Percentiles rank a stretch among this genome's conserved stretches.
phyloP scores from a whole-genome alignment of 2,329 filamentous ascomycete species.

The Ceratocystis papillata region DNA sequence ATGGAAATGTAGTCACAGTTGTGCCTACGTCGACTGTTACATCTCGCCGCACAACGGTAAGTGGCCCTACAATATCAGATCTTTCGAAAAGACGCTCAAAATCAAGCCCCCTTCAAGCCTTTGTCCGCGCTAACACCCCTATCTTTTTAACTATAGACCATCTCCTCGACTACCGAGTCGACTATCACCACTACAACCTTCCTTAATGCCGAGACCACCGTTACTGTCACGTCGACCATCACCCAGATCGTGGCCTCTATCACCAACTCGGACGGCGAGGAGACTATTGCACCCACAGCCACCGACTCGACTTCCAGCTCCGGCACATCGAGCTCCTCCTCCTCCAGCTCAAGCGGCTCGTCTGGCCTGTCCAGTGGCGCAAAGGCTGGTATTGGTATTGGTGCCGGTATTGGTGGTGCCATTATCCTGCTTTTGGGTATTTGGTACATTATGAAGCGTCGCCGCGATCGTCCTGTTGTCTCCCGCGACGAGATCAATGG shows the following conservation, averaged over 20 bases:
- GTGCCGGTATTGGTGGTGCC: conserved; percentile 33
- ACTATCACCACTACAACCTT: conserved; percentile 25
- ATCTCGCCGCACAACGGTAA: conserved; percentile 20
- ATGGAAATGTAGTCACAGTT: conserved; percentile 28
- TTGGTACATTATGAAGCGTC: conserved; percentile 26
- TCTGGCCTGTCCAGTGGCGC: conserved; percentile 35
- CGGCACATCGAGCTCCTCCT: conserved; percentile 27
- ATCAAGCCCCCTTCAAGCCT: neutral
- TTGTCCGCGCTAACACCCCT: neutral
- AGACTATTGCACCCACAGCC: conserved; percentile 32
- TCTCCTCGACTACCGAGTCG: conserved; percentile 28
- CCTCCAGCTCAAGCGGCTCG: conserved; percentile 21
- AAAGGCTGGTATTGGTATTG: conserved; percentile 38
- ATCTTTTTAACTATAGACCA: conserved; percentile 9
- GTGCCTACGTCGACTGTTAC: conserved; percentile 24
- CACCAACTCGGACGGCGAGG: conserved; percentile 32
- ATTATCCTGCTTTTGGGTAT: conserved; percentile 26
- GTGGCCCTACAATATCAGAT: neutral
- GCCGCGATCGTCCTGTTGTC: conserved; percentile 25
- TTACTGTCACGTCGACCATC: conserved; percentile 34
- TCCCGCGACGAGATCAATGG: conserved; percentile 35
- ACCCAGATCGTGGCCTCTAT: conserved; percentile 26
- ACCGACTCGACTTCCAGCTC: conserved; percentile 27
- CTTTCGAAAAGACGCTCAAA: neutral
- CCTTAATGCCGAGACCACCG: conserved; percentile 33